Evolutionary conservation across 495 filamentous ascomycete species (phyloP), one percentile per base, ranked within the genome.

Genomic region (Hypoxylon cercidicola): DNA sequence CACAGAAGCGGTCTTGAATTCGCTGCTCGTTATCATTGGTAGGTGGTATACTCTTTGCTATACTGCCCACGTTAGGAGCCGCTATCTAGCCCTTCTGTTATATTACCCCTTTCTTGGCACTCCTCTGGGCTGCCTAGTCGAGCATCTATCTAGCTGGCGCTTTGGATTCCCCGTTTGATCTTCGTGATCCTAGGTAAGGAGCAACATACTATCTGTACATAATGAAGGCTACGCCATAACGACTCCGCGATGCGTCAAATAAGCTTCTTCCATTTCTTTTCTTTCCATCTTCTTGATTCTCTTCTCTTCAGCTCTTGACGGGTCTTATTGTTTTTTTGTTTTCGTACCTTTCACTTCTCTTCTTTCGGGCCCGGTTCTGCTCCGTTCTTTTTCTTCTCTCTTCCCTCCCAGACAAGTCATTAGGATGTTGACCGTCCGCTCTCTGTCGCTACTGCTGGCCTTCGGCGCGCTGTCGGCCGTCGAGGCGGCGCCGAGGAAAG

Each of bases 381-480:
- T 34, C n/a, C 30, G 35, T 8, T 58, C 15, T 12, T 39, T 43
- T 49, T 35, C 43, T 30, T 54, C 45, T 13, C 13, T 48, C 28
- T 59, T 52, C 39, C 53, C 50, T 35, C 34, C 16, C 58, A 50
- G 28, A 64, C 16, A 16, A 53, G 28, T 32, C 25, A 23, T 21
- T 62, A 72, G 25, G 51, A 77, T 77, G 74, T 73, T 72, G 67
- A 74, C 55, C 65, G 51, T 75, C 62, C 68, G 65, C 46, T 70
- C 68, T 1, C 49, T 62, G 30, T 55, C 64, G 10, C n/a, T 61
- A 20, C 20, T 71, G 54, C 20, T 72, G 12, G 60, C 65, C 44
- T 43, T 71, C 44, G 55, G 62, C 41, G 43, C 62, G 37, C 44
- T 62, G 18, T 46, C 49, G 48, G 55, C 67, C 32, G 71, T 71